phyloP scores from a whole-genome alignment of 352 stramenopile genomes.

The Pythium coloratum region DNA sequence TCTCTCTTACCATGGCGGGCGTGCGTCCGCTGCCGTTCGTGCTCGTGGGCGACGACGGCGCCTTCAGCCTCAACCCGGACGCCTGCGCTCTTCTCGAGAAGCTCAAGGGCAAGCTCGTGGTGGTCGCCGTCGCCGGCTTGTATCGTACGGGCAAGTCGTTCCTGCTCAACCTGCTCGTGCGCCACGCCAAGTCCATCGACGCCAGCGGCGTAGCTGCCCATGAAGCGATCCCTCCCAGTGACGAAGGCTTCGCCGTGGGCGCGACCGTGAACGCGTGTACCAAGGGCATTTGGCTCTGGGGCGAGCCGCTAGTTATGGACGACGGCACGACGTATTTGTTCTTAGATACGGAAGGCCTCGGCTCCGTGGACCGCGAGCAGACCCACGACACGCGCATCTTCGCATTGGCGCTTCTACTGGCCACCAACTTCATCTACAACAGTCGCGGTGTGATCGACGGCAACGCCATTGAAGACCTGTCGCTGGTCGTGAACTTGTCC shows the following conservation, averaged over 20 bases:
- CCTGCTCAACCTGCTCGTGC: constrained; percentile 85
- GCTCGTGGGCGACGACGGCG: constrained; percentile 72
- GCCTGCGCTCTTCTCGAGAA: constrained; percentile 63
- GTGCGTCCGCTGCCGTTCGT: constrained; percentile 79
- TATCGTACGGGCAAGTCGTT: constrained; percentile 92
- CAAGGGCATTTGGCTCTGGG: constrained; percentile 93
- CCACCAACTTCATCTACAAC: constrained; percentile 91
- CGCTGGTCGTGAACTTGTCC: constrained; percentile 89
- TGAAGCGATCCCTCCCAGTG: constrained; percentile 13
- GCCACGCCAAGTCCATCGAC: constrained; percentile 48
- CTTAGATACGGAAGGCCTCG: constrained; percentile 89
- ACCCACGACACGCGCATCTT: constrained; percentile 92
- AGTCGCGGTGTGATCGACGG: constrained; percentile 88
- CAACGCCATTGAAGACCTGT: constrained; percentile 89
- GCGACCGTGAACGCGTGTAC: constrained; percentile 88
- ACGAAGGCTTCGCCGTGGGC: constrained; percentile 75
- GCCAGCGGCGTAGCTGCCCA: constrained; percentile 4
- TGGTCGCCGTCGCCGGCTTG: constrained; percentile 84
- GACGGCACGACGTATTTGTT: constrained; percentile 79
- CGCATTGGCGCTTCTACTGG: constrained; percentile 81
- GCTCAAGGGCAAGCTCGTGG: constrained; percentile 77
- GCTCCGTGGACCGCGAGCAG: constrained; percentile 78
- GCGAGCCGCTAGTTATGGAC: constrained; percentile 66
- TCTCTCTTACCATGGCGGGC: constrained; percentile 15
- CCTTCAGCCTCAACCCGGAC: constrained; percentile 79